Evolutionary conservation across 1,284 basidiomycete species (phyloP).

Genomic region (Ganoderma boninense): DNA sequence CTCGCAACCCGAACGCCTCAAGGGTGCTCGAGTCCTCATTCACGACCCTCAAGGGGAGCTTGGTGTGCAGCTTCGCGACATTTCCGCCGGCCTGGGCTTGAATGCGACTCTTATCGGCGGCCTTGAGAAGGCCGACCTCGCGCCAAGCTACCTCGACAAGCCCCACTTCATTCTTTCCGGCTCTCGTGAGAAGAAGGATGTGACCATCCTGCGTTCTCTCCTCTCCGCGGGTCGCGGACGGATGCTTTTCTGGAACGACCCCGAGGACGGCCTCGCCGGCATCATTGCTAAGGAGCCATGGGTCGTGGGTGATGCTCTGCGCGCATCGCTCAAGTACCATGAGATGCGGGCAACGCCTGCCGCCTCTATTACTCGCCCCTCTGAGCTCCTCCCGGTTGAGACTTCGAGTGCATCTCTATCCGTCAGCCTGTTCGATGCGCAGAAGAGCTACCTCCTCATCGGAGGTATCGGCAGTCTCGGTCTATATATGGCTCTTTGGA

Average conservation of each 20-base stretch:
- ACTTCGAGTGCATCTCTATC: background rate
- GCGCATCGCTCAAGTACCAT: background rate
- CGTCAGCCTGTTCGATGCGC: conserved; percentile 10
- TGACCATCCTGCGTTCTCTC: conserved; percentile 6
- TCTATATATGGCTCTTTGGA: conserved; percentile 45
- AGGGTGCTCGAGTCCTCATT: background rate
- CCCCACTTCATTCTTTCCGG: conserved; percentile 16
- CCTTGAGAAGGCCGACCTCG: background rate
- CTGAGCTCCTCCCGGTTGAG: background rate
- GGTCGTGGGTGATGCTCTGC: conserved; percentile 21
- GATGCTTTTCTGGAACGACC: conserved; percentile 17
- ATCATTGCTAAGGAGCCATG: conserved; percentile 15
- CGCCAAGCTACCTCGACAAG: background rate
- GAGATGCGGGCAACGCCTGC: background rate
- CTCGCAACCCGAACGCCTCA: conserved; percentile 6
- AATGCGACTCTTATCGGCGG: background rate
- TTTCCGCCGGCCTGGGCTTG: conserved; percentile 6
- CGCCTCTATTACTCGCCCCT: background rate
- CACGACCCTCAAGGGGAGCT: background rate
- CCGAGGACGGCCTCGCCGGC: conserved; percentile 4
- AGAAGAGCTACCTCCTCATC: conserved; percentile 32
- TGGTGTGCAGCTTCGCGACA: background rate
- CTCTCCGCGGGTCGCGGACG: background rate
- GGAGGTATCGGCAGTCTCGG: conserved; percentile 39
- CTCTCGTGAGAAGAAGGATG: conserved; percentile 1